These are phyloP conservation scores for Pythium chondricola DNA, from an alignment of 352 stramenopile genomes.

Conservation along the genomic window DNA sequence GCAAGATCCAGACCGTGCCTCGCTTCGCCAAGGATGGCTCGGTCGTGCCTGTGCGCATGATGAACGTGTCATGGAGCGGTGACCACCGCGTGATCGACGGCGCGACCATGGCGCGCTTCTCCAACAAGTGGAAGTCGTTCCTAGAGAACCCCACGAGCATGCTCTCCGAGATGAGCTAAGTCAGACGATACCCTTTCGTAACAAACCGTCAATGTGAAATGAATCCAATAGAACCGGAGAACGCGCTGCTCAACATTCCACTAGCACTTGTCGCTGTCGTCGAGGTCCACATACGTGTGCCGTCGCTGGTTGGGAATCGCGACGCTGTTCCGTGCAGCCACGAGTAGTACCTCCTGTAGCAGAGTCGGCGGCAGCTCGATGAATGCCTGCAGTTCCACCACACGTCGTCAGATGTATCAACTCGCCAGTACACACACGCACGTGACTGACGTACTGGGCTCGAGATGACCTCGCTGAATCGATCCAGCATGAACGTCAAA, in stretches of 20 bases:
- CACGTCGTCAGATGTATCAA: no score
- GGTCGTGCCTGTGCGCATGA: constrained; percentile 86
- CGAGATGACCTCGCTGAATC: constrained; percentile 69
- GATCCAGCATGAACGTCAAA: constrained; percentile 75
- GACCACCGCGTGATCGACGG: constrained; percentile 98
- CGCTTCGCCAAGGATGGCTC: constrained; percentile 87
- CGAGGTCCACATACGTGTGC: constrained; percentile 1
- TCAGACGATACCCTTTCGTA: background rate
- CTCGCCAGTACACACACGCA: no score
- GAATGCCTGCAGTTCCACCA: constrained; percentile 34
- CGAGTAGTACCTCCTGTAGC: constrained; percentile 67
- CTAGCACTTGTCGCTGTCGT: no score
- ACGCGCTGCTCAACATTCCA: no score
- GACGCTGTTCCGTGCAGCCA: constrained; percentile 59
- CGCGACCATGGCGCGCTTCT: constrained; percentile 97
- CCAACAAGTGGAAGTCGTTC: constrained; percentile 94
- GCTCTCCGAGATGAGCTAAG: constrained; percentile 86
- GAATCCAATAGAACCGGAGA: no score
- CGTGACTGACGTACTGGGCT: constrained; percentile 47
- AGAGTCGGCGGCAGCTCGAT: constrained; percentile 45
- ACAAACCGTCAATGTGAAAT: no score
- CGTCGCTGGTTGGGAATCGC: constrained; percentile 53
- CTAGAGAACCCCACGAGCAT: constrained; percentile 93
- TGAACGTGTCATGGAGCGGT: constrained; percentile 96
- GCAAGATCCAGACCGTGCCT: constrained; percentile 93